Evolutionary conservation across 306 rosid genomes (phyloP).

Genomic region (Castanea crenata): DNA sequence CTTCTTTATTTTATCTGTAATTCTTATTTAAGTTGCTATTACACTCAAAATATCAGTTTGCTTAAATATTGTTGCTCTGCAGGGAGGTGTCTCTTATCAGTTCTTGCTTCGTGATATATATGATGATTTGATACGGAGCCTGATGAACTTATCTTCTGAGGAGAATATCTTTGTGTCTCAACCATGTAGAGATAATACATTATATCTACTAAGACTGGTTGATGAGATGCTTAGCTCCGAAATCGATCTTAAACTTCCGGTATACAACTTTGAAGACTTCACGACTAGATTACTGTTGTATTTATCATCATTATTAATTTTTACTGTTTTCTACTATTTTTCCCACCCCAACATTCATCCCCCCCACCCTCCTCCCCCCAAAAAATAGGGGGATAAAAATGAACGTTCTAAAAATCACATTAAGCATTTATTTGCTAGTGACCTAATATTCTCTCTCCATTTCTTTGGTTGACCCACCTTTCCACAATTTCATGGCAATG

Average conservation of each 20-base stretch:
- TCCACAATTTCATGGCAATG: not conserved
- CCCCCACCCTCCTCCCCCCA: not conserved
- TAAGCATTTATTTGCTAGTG: not conserved
- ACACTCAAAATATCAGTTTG: conserved; percentile 19
- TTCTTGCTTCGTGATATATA: conserved; percentile 78
- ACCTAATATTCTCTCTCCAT: not conserved
- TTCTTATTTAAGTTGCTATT: conserved; percentile 4
- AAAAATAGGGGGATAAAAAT: not conserved
- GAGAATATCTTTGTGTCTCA: conserved; percentile 77
- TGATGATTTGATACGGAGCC: conserved; percentile 66
- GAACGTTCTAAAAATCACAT: not conserved
- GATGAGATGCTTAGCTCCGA: conserved; percentile 89
- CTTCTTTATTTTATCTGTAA: conserved; percentile 13
- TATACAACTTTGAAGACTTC: conserved; percentile 37
- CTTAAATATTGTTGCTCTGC: conserved; percentile 26
- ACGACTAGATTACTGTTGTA: not conserved
- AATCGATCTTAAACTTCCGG: conserved; percentile 81
- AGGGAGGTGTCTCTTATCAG: conserved; percentile 56
- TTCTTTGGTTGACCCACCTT: not conserved
- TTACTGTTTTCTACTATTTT: not conserved
- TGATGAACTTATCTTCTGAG: conserved; percentile 68
- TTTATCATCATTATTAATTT: not conserved
- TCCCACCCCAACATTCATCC: not conserved
- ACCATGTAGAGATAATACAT: conserved; percentile 92
- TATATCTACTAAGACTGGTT: conserved; percentile 76